Evolutionary conservation across 768 basidiomycete species (phyloP).

Genomic region (Leucosporidium yakuticum): DNA sequence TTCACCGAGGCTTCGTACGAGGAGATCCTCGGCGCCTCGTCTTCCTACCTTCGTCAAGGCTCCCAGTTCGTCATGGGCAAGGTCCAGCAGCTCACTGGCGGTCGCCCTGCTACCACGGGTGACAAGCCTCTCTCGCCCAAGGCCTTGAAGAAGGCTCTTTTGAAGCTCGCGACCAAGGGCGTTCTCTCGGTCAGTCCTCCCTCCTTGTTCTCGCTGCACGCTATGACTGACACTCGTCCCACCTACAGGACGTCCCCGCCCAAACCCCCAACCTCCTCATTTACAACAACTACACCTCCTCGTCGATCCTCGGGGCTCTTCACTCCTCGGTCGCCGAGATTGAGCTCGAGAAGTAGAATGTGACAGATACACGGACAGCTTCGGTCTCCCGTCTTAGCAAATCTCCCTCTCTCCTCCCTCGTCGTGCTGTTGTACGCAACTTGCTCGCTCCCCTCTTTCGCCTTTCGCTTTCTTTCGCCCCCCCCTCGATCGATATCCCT

Average conservation of each 20-base stretch:
- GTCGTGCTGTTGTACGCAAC: too few relatives aligned
- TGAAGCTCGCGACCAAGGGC: conserved; percentile 55
- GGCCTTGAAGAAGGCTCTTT: conserved; percentile 69
- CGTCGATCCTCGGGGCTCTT: background rate
- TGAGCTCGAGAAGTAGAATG: too few relatives aligned
- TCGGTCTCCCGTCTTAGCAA: too few relatives aligned
- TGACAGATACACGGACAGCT: too few relatives aligned
- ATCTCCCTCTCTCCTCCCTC: too few relatives aligned
- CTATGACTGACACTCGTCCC: background rate
- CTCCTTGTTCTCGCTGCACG: background rate
- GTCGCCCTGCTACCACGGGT: conserved; percentile 44
- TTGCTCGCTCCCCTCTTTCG: too few relatives aligned
- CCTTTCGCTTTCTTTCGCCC: too few relatives aligned
- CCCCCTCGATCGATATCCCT: too few relatives aligned
- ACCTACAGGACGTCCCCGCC: conserved; percentile 42
- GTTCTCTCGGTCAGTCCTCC: conserved; percentile 49
- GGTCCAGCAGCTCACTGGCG: conserved; percentile 33
- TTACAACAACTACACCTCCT: conserved; percentile 60
- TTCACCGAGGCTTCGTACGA: conserved; percentile 36
- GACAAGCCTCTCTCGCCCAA: conserved; percentile 52
- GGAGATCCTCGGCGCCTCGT: conserved; percentile 46
- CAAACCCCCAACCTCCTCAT: conserved; percentile 66
- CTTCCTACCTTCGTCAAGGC: conserved; percentile 59
- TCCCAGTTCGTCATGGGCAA: conserved; percentile 50
- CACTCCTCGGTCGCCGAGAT: too few relatives aligned